Evolutionary conservation across 805 yeast species (phyloP).

Genomic region (Lipomyces anomalus): DNA sequence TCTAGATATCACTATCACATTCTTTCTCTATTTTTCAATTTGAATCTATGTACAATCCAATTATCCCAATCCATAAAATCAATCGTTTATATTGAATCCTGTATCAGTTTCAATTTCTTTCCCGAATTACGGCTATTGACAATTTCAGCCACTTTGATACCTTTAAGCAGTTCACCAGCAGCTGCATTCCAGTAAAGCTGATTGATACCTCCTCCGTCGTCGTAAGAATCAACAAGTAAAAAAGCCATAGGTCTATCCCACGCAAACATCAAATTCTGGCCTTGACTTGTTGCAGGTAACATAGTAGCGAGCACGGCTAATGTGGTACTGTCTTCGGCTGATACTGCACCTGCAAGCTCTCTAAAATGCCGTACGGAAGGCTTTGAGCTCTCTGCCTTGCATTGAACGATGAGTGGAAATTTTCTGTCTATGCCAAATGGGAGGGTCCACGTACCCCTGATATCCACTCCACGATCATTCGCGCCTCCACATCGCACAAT

Average conservation of each 20-base stretch:
- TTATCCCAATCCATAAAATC: too few species aligned
- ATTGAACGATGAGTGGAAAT: conserved; percentile 24
- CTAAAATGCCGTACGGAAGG: conserved; percentile 42
- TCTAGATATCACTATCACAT: too few species aligned
- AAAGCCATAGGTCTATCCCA: conserved; percentile 19
- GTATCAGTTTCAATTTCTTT: too few species aligned
- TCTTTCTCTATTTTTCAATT: too few species aligned
- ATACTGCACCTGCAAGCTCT: conserved; percentile 25
- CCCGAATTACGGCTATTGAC: too few species aligned
- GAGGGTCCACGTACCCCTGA: conserved; percentile 20
- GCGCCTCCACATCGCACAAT: conserved; percentile 26
- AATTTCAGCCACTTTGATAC: conserved; percentile 7
- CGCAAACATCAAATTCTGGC: conserved; percentile 7
- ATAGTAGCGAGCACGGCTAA: conserved; percentile 22
- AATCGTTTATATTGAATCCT: too few species aligned
- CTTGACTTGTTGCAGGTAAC: conserved; percentile 13
- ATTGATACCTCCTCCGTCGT: conserved; percentile 11
- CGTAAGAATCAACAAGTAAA: conserved; percentile 6
- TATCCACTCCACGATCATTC: conserved; percentile 26
- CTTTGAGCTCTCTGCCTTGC: conserved; percentile 33
- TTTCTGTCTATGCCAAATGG: not conserved
- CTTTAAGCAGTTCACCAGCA: conserved; percentile 12
- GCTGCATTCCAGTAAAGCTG: conserved; percentile 21
- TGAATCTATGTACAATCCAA: too few species aligned
- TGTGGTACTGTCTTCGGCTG: conserved; percentile 3